These are phyloP conservation scores for Cladophialophora immunda DNA, from an alignment of 2,329 filamentous ascomycete species.

Conservation along the genomic window DNA sequence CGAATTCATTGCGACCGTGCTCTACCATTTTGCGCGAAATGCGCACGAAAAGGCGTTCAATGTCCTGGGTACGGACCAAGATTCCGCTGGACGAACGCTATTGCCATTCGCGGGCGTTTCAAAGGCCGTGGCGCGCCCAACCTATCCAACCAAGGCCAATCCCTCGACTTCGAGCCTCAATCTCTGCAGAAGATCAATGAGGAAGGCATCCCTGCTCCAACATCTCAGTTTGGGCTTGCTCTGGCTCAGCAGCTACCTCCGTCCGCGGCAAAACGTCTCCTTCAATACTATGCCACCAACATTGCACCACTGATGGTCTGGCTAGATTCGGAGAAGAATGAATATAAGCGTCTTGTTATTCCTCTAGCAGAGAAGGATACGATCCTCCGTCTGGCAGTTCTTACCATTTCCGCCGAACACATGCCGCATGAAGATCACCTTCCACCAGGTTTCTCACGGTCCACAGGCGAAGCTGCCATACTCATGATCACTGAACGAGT, in stretches of 20 bases:
- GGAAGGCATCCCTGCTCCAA: not conserved
- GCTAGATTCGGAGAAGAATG: constrained; percentile 18
- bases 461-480: not conserved
- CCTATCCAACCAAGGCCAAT: not conserved
- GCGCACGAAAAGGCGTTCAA: constrained; percentile 11
- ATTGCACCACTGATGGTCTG: constrained; percentile 20
- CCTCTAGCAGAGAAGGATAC: constrained; percentile 15
- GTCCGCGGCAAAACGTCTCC: not conserved
- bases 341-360: constrained; percentile 13
- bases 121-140: constrained; percentile 14
- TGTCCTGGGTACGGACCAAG: constrained; percentile 17
- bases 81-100: constrained; percentile 21
- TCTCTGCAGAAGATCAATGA: not conserved
- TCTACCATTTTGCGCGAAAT: constrained; percentile 8
- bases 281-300: constrained; percentile 6
- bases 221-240: not conserved
- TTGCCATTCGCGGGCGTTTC: constrained; percentile 20
- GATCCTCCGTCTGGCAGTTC: constrained; percentile 1
- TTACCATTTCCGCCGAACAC: constrained; percentile 4
- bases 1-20: not conserved
- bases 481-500: constrained; percentile 9
- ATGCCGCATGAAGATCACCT: not conserved
- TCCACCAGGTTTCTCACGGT: not conserved
- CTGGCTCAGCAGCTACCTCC: not conserved
- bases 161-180: not conserved